These are phyloP conservation scores for Podospora pseudocomata DNA, from an alignment of 495 filamentous ascomycete genomes.

Conservation along the genomic window DNA sequence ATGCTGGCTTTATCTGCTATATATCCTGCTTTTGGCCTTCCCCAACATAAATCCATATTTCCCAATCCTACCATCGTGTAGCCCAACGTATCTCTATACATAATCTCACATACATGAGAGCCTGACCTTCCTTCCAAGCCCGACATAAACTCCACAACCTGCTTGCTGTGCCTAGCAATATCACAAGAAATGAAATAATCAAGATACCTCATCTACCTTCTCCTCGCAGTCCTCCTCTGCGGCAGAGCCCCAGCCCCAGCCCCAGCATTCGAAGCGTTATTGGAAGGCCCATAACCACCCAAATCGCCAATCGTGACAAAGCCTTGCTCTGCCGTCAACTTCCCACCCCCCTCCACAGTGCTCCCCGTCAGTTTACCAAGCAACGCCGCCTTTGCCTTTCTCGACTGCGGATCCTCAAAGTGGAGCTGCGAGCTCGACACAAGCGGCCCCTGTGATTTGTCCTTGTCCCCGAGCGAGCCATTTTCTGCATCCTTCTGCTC, in stretches of 20 bases:
- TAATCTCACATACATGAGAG: not conserved
- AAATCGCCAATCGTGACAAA: constrained; percentile 1
- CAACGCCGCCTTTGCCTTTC: constrained; percentile 13
- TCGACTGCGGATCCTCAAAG: constrained; percentile 46
- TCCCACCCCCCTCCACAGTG: not conserved
- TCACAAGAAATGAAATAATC: not conserved
- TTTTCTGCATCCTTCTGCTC: not conserved
- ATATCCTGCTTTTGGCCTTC: not conserved
- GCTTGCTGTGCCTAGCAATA: not conserved
- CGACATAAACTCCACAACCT: not conserved
- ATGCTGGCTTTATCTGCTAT: not conserved
- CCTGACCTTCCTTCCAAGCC: not conserved
- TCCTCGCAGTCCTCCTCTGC: constrained; percentile 1
- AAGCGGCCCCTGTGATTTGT: constrained; percentile 33
- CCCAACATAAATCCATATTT: not conserved
- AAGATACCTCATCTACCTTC: not conserved
- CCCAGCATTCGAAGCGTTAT: not conserved
- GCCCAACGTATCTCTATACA: not conserved
- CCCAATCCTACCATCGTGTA: not conserved
- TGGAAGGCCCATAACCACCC: not conserved
- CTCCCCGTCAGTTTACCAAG: not conserved
- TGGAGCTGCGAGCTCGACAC: constrained; percentile 39
- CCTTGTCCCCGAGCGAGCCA: constrained; percentile 12
- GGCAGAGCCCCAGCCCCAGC: not conserved
- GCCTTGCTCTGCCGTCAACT: not conserved